A percentile compares a stretch with the other conserved stretches of the same genome.
Conservation (phyloP, 202 grass and related monocot genomes). For the Bolboschoenoplectus hybrid region DNA sequence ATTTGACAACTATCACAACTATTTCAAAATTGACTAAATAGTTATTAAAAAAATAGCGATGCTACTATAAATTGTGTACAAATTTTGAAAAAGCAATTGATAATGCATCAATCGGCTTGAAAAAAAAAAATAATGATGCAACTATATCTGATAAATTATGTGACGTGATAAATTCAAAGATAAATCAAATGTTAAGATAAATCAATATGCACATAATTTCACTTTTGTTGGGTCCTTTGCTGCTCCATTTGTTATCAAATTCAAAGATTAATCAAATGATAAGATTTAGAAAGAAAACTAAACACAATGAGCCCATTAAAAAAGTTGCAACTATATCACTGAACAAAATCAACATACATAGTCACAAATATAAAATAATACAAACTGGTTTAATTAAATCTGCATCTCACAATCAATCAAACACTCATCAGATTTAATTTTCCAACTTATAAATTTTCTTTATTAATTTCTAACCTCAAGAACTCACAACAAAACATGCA, state of each 20-base stretch:
- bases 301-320: not conserved
- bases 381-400: not conserved
- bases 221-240: not conserved
- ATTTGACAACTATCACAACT: no score
- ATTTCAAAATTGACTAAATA: no score
- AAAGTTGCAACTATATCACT: not conserved
- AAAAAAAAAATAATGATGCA: no score
- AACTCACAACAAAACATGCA: slow-evolving; percentile 24
- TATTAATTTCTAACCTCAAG: not conserved
- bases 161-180: no score
- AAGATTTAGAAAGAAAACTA: not conserved
- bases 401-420: not conserved
- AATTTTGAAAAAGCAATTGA: no score
- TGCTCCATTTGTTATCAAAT: not conserved
- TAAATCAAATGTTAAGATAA: no score
- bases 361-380: not conserved
- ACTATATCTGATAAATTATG: no score
- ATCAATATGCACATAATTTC: no score
- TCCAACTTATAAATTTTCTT: not conserved
- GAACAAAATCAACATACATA: not conserved
- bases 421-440: not conserved
- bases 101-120: no score
- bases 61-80: no score
- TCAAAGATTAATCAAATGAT: not conserved
- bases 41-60: no score